Base-by-base conservation (phyloP, 768 basidiomycete species). In the Serendipita sp. region DNA sequence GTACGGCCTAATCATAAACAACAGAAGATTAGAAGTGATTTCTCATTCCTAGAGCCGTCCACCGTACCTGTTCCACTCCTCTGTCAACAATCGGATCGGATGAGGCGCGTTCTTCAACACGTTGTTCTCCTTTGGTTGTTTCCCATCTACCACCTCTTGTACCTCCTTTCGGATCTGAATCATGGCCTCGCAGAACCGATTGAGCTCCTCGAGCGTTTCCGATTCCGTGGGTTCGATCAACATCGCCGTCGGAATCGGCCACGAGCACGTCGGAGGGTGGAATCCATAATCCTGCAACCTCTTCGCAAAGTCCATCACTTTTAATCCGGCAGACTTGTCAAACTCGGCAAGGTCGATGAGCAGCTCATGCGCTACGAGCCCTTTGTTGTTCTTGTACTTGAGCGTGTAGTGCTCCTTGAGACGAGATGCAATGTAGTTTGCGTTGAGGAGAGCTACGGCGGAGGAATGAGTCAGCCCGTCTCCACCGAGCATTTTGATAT, bases 401-500 rank as follows among this genome's bases (percentile, higher is more conserved):
- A 97, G 74, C 63, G 75, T 90, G 73, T 97, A 98, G 72, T 92
- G 82, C 16, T 80, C 82, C 53, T 84, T 80, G 34, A 99, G 82
- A 51, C 91, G 82, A 68, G 85, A 80, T 20, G 94, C 93, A 81
- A 97, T 96, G 74, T 98, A 99, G 73, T 99, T 99, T 56, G 96
- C 96, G 69, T 85, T 97, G 44, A 99, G 80, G 31, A 99, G 79
- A 1, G 96, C 91, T 31, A 90, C 75, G 68, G 87, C 88, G 2
- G 93, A 88, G 0, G 92, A 85, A 64, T 91, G 81, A 24, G 83
- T 81, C 28, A 99, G 81, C 4, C 96, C 96, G 62, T 82, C 76
- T 5, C 94, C 95, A 28, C 96, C 96, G n/a, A 99, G 82, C 96
- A 99, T 98, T 76, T 90, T 95, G 79, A 96, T 90, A 73, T 96